Conservation (phyloP, 2,329 filamentous ascomycete species). For the Neurospora crassa region DNA sequence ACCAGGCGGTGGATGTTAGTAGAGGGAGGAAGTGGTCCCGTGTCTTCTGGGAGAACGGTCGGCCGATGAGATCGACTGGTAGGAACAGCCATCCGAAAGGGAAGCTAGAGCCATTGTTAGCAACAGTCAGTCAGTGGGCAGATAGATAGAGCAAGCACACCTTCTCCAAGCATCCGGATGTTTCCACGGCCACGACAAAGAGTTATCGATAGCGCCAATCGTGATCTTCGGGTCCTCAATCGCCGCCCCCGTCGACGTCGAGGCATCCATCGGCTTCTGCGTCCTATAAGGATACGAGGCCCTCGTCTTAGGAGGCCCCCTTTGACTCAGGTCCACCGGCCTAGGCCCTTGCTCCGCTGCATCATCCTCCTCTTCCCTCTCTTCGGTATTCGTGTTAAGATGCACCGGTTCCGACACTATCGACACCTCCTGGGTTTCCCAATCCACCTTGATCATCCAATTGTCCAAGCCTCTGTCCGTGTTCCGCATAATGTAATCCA, state of each 20-base stretch:
- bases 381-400: slow-evolving; percentile 49
- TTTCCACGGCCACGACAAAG: slow-evolving; percentile 97
- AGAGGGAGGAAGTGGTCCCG: slow-evolving; percentile 92
- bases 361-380: slow-evolving; percentile 29
- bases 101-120: slow-evolving; percentile 50
- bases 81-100: slow-evolving; percentile 98
- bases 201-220: slow-evolving; percentile 94
- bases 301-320: slow-evolving; percentile 29
- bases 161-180: slow-evolving; percentile 81
- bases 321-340: slow-evolving; percentile 45
- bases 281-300: slow-evolving; percentile 60
- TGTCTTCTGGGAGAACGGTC: slow-evolving; percentile 91
- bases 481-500: slow-evolving; percentile 99
- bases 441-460: slow-evolving; percentile 98
- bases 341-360: slow-evolving; percentile 47
- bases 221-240: slow-evolving; percentile 50
- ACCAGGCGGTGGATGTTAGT: slow-evolving; percentile 91
- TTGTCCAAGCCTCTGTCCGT: slow-evolving; percentile 95
- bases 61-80: slow-evolving; percentile 89
- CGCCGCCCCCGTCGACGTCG: slow-evolving; percentile 36
- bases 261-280: slow-evolving; percentile 77
- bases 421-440: slow-evolving; percentile 69
- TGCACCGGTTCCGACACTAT: slow-evolving; percentile 73
- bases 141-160: slow-evolving; percentile 20
- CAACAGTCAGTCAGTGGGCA: not conserved